Evolutionary conservation across 257 asterid genomes (phyloP), one percentile per base, ranked within the genome.

Genomic region (Fraxinus americana): DNA sequence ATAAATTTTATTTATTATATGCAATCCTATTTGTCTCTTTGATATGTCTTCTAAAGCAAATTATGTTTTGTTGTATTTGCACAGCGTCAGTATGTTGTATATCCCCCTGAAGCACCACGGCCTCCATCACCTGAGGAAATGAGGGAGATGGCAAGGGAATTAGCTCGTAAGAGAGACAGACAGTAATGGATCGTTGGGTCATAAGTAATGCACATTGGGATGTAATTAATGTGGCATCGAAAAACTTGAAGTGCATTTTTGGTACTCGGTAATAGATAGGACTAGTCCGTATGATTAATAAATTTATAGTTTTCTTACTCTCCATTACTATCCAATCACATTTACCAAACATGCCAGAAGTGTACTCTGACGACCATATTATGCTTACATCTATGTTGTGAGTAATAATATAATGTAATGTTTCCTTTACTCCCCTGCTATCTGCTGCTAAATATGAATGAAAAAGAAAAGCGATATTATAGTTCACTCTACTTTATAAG

Each of bases 91-190:
- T 92, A 92, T 69, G 91, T 94, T 0, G 97, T 89, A 36, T 92
- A 92, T 82, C 98, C 97, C 0, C 92, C 92, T 8, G 98, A 92
- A 87, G 94, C 73, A 38, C 97, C 92, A 45, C 79, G 87, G 27
- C 98, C 97, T 29, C 98, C 93, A 61, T 87, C 98, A 30, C 98
- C 97, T 0, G 97, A 92, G 88, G 97, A 94, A 81, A 79, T 92
- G 84, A 90, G 97, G 82, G 97, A 90, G 85, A 92, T 88, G 91
- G 97, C 96, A 17, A 87, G 92, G 74, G 96, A 92, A 77, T 43
- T 86, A 78, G 92, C 90, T 43, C 94, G 96, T 65, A 86, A 89
- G 61, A 90, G 97, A 83, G 90, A 88, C 79, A 75, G 77, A 78
- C 78, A 76, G 14, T 80, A 81, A 88, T 57, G 75, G 72, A 39